A percentile compares a stretch with the other conserved stretches of the same genome.
Conservation (phyloP, 2,329 filamentous ascomycete species). For the Alternaria metachromatica region DNA sequence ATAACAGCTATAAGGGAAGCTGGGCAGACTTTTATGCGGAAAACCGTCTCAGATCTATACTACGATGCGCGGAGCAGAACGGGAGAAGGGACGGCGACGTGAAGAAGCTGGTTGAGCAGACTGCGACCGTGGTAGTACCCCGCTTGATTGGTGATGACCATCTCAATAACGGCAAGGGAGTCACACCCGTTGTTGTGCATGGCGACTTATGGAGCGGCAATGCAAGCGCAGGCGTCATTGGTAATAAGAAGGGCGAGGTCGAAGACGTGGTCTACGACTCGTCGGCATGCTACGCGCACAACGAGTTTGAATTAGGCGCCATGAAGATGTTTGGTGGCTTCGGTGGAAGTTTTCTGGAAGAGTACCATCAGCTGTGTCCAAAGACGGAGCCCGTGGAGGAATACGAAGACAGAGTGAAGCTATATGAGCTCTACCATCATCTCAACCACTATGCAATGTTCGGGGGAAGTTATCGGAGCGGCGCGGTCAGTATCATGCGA, state of each 20-base stretch:
- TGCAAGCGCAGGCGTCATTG: slow-evolving; percentile 69
- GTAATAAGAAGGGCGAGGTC: slow-evolving; percentile 61
- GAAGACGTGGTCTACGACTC: slow-evolving; percentile 87
- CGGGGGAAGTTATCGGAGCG: slow-evolving; percentile 76
- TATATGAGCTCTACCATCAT: slow-evolving; percentile 93
- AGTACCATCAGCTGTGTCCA: slow-evolving; percentile 77
- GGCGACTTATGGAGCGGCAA: slow-evolving; percentile 97
- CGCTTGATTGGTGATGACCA: slow-evolving; percentile 73
- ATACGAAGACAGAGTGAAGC: slow-evolving; percentile 78
- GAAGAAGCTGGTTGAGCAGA: slow-evolving; percentile 67
- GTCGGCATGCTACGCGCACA: slow-evolving; percentile 81
- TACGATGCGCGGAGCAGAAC: slow-evolving; percentile 62
- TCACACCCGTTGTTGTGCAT: slow-evolving; percentile 83
- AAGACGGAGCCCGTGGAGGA: slow-evolving; percentile 82
- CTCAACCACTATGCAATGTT: slow-evolving; percentile 89
- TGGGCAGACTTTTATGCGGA: slow-evolving; percentile 91
- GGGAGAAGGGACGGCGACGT: slow-evolving; percentile 72
- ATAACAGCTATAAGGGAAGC: slow-evolving; percentile 73
- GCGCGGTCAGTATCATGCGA: slow-evolving; percentile 82
- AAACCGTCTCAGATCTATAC: slow-evolving; percentile 71
- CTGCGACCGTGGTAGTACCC: slow-evolving; percentile 72
- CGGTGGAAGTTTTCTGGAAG: slow-evolving; percentile 71
- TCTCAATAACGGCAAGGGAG: slow-evolving; percentile 64
- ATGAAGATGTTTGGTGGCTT: slow-evolving; percentile 98
- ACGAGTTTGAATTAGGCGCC: slow-evolving; percentile 89